A percentile compares a stretch with the other conserved stretches of the same genome.
Conservation (phyloP, 495 filamentous ascomycete genomes). For the Podospora tetraspora region DNA sequence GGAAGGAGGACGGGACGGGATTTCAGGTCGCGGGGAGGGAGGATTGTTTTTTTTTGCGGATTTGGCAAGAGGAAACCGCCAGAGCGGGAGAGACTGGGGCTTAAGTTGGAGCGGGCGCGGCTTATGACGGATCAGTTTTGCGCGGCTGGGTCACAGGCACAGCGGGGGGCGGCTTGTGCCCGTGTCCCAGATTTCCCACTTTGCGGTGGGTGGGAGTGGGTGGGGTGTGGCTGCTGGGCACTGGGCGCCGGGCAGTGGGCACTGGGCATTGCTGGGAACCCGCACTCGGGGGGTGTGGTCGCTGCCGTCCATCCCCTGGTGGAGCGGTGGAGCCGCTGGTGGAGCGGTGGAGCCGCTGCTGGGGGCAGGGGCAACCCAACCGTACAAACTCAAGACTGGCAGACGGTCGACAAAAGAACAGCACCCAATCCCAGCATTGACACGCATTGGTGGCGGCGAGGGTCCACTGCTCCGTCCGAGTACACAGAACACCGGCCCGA, state of each 20-base stretch:
- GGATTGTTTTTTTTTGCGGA: neutral
- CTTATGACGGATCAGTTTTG: conserved; percentile 29
- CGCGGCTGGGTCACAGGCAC: conserved; percentile 27
- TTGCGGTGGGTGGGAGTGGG: conserved; percentile 1
- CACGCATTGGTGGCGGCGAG: neutral
- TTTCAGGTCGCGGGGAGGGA: neutral
- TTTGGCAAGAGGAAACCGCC: neutral
- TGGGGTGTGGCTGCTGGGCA: conserved; percentile 13
- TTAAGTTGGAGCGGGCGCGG: conserved; percentile 16
- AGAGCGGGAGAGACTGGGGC: conserved; percentile 12
- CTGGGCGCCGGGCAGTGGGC: neutral
- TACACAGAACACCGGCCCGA: neutral
- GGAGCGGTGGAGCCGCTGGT: conserved; percentile 5
- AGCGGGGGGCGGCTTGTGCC: conserved; percentile 11
- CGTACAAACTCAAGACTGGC: neutral
- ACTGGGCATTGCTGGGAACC: conserved; percentile 11
- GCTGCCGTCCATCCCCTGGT: conserved; percentile 11
- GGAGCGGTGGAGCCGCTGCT: conserved; percentile 1
- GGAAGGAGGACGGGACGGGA: neutral
- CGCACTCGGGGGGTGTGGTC: conserved; percentile 9
- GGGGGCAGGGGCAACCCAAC: neutral
- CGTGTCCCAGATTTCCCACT: conserved; percentile 17
- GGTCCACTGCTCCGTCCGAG: neutral
- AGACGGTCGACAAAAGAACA: neutral
- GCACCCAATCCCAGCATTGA: neutral